phyloP scores from a whole-genome alignment of 2,329 filamentous ascomycete species.

The Fusarium napiforme region DNA sequence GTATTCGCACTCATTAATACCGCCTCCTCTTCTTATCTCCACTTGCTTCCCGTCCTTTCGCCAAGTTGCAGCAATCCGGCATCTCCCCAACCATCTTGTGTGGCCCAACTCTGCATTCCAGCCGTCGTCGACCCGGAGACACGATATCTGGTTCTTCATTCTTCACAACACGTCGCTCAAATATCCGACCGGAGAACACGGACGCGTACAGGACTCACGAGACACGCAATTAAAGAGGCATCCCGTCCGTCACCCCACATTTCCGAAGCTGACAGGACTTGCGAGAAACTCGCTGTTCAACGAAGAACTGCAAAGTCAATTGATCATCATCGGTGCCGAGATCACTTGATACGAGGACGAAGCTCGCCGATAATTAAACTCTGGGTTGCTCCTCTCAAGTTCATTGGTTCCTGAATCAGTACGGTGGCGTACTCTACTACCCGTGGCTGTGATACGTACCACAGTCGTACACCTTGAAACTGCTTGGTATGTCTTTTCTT shows the following conservation, averaged over 20 bases:
- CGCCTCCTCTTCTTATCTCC: slow-evolving; percentile 28
- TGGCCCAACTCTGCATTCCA: slow-evolving; percentile 38
- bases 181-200: neutral
- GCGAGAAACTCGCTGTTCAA: slow-evolving; percentile 1
- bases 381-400: slow-evolving; percentile 18
- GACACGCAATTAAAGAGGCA: slow-evolving; percentile 9
- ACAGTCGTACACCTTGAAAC: slow-evolving; percentile 20
- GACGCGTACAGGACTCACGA: slow-evolving; percentile 10
- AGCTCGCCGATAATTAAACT: slow-evolving; percentile 38
- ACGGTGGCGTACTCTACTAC: slow-evolving; percentile 38
- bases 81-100: slow-evolving; percentile 16
- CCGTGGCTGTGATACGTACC: slow-evolving; percentile 40
- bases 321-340: slow-evolving; percentile 22
- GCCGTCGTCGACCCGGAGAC: slow-evolving; percentile 37
- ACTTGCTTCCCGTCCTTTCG: slow-evolving; percentile 9
- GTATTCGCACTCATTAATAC: slow-evolving; percentile 38
- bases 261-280: slow-evolving; percentile 4
- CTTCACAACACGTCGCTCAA: slow-evolving; percentile 7
- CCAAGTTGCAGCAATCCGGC: slow-evolving; percentile 17
- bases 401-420: slow-evolving; percentile 40
- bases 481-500: slow-evolving; percentile 26
- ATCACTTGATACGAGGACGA: slow-evolving; percentile 32
- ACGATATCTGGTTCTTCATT: slow-evolving; percentile 31
- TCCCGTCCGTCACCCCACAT: slow-evolving; percentile 22
- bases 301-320: slow-evolving; percentile 8